These are phyloP conservation scores for Geotrichum citri-aurantii DNA, from an alignment of 1,139 yeast genomes.

Conservation along the genomic window DNA sequence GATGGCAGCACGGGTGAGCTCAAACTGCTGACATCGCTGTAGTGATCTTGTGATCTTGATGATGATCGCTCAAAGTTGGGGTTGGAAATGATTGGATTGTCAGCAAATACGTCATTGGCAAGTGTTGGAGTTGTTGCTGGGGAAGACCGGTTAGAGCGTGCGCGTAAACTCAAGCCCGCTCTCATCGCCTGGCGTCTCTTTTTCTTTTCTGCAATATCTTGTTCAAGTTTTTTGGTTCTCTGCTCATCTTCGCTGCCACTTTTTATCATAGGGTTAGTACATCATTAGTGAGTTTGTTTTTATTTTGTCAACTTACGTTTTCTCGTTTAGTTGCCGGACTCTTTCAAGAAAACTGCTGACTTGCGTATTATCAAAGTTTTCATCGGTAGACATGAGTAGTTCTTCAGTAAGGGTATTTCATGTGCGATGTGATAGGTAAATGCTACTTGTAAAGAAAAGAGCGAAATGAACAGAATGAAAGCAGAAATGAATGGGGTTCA, in stretches of 20 bases:
- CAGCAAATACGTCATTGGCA: background rate
- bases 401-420: background rate
- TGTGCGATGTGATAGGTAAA: background rate
- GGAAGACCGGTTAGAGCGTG: background rate
- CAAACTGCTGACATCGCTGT: background rate
- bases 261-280: background rate
- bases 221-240: conserved; percentile 35
- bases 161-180: conserved; percentile 21
- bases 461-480: background rate
- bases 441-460: background rate
- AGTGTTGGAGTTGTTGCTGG: background rate
- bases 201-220: conserved; percentile 34
- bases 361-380: conserved; percentile 22
- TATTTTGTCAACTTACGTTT: conserved; percentile 26
- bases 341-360: conserved; percentile 36
- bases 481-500: background rate
- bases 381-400: background rate
- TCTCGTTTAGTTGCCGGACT: conserved; percentile 35
- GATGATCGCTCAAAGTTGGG: background rate
- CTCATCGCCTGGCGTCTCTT: conserved; percentile 31
- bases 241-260: conserved; percentile 37
- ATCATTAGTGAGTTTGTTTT: background rate
- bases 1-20: background rate
- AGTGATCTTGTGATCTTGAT: background rate
- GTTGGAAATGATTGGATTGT: background rate